Evolutionary conservation across 768 basidiomycete species (phyloP), one percentile per base, ranked within the genome.

Genomic region (Artomyces pyxidatus): DNA sequence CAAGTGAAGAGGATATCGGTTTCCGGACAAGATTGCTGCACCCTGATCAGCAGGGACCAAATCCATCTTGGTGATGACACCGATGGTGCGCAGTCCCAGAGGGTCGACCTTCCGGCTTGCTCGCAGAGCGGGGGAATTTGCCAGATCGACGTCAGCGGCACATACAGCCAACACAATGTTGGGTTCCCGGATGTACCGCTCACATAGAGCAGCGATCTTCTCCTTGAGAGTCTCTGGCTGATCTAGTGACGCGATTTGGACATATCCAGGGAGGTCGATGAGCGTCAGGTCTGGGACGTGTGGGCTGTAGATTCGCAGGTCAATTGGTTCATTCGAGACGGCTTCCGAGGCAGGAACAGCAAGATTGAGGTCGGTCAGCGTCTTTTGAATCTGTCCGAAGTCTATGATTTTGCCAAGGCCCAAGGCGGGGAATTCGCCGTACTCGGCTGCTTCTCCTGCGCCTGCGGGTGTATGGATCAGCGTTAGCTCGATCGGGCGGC

Each of bases 31-130:
- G 51, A 98, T 91, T 28, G 63, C 55, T 0, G 83, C 87, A 10
- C 95, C 96, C 51, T 84, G 76, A 47, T 88, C 85, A 3, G 95
- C 79, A 35, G 83, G 74, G 16, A 99, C 92, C 28, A 99, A 73
- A 63, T 99, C 96, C 96, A 99, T 97, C 75, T 99, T 99, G 19
- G 96, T 99, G 37, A 99, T 77, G 14, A 99, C 96, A 25, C 96
- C 96, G 56, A 99, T 93, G 1, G 96, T 99, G 22, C 96, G 81
- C 48, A 94, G 71, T 14, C 96, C 96, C 14, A 99, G 71, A 3
- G 95, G 95, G 61, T 99, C 96, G 3, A 98, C 89, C 54, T 88
- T 85, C 37, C 94, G 76, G 65, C 91, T 94, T 0, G 96, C 93
- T 43, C 92, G 76, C 43, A 99, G 71, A 0, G 96, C 96, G 6